These are phyloP conservation scores for Macrolepiota albuminosa DNA, from an alignment of 768 basidiomycete species.

Conservation along the genomic window DNA sequence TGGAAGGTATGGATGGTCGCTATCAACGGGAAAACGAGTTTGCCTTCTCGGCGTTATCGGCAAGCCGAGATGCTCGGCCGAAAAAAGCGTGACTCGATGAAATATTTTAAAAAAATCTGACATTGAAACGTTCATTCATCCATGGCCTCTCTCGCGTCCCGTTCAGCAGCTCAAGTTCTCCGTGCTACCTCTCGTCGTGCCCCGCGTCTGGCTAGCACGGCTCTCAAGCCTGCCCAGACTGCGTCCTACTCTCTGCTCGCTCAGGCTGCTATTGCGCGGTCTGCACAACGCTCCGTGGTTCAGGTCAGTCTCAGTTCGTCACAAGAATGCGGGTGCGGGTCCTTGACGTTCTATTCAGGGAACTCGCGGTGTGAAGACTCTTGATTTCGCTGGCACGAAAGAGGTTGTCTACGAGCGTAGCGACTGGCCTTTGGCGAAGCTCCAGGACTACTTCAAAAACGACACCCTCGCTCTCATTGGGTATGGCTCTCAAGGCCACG, in stretches of 20 bases:
- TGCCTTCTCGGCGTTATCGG: constrained; percentile 18
- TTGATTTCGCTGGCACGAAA: constrained; percentile 93
- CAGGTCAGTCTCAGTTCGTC: constrained; percentile 24
- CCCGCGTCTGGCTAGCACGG: constrained; percentile 41
- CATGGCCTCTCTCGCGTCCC: constrained; percentile 64
- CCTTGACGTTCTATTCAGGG: constrained; percentile 30
- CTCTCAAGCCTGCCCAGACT: constrained; percentile 38
- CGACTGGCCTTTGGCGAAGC: constrained; percentile 97
- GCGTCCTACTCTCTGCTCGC: constrained; percentile 71
- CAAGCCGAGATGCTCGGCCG: constrained; percentile 19
- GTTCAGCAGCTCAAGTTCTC: constrained; percentile 57
- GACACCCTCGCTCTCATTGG: constrained; percentile 99
- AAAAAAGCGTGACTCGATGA: constrained; percentile 15
- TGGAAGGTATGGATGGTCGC: not conserved
- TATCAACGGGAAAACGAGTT: not conserved
- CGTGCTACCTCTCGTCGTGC: constrained; percentile 64
- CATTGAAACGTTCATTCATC: constrained; percentile 22
- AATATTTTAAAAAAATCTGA: constrained; percentile 15
- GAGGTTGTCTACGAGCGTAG: constrained; percentile 92
- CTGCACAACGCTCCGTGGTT: constrained; percentile 26
- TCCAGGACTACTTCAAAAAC: constrained; percentile 99
- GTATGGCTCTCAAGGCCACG: constrained; percentile 98
- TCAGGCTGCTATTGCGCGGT: constrained; percentile 40
- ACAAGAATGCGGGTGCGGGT: constrained; percentile 3
- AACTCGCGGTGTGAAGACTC: constrained; percentile 84